A percentile compares a stretch with the other conserved stretches of the same genome.
These are phyloP conservation scores for Cyanodermella asteris DNA, from an alignment of 2,329 filamentous ascomycete genomes.

Conservation along the genomic window DNA sequence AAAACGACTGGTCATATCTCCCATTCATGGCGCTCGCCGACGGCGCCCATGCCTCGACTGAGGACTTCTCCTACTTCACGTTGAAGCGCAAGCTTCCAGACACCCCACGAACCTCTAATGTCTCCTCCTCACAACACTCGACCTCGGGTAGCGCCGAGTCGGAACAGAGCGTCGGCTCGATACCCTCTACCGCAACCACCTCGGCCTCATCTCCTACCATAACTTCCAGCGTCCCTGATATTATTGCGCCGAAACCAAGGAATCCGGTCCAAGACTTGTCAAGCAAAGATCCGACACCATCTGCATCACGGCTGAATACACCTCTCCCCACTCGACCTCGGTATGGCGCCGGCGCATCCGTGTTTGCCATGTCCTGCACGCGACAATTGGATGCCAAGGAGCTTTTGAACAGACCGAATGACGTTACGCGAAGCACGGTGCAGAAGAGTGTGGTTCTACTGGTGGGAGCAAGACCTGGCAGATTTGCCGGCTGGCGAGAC, in stretches of 20 bases:
- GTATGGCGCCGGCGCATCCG: constrained; percentile 49
- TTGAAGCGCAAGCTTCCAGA: constrained; percentile 41
- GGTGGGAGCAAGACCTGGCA: constrained; percentile 70
- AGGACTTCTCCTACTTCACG: constrained; percentile 98
- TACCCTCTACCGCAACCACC: too few relatives aligned
- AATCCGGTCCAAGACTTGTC: too few relatives aligned
- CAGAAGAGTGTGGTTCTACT: constrained; percentile 97
- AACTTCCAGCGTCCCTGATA: constrained; percentile 8
- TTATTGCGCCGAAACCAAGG: too few relatives aligned
- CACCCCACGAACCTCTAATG: constrained; percentile 9
- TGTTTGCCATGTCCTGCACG: constrained; percentile 92
- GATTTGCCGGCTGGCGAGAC: constrained; percentile 77
- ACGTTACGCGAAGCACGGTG: constrained; percentile 91
- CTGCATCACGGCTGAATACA: too few relatives aligned
- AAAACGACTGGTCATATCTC: constrained; percentile 77
- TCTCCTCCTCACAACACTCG: not conserved
- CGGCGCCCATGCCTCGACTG: constrained; percentile 78
- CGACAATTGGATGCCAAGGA: constrained; percentile 66
- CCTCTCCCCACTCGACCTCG: constrained; percentile 28
- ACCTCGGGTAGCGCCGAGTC: too few relatives aligned
- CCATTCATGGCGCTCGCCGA: constrained; percentile 96
- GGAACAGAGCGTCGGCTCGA: not conserved
- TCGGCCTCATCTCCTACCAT: too few relatives aligned
- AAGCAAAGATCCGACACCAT: too few relatives aligned
- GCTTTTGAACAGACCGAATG: constrained; percentile 55